Evolutionary conservation across 2,329 filamentous ascomycete genomes (phyloP).

Genomic region (Colletotrichum somersetense): DNA sequence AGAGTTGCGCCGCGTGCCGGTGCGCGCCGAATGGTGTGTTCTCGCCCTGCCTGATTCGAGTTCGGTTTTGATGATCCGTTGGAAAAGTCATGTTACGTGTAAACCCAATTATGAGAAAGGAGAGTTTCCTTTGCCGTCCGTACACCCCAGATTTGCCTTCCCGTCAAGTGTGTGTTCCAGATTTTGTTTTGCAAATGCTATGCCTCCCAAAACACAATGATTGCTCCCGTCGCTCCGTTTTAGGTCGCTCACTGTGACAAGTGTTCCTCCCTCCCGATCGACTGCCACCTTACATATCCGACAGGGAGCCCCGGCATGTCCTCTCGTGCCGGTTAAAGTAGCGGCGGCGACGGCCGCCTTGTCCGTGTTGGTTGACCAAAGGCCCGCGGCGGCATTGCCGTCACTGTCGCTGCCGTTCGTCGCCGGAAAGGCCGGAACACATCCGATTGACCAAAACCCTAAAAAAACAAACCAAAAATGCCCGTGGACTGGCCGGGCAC

Average conservation of each 20-base stretch:
- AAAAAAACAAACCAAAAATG: neutral
- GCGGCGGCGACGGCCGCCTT: neutral
- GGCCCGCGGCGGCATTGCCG: neutral
- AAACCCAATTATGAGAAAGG: neutral
- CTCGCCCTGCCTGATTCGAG: neutral
- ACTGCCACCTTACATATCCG: neutral
- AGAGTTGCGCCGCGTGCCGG: neutral
- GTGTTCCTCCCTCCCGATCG: neutral
- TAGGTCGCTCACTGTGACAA: neutral
- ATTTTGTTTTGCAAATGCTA: constrained; percentile 4
- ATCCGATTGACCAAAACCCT: constrained; percentile 31
- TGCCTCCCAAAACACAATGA: constrained; percentile 3
- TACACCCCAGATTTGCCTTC: neutral
- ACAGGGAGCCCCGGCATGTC: neutral
- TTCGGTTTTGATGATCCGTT: neutral
- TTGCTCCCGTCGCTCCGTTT: neutral
- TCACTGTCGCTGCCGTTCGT: no score
- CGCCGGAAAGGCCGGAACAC: constrained; percentile 12
- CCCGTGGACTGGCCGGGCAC: constrained; percentile 21
- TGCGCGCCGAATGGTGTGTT: neutral
- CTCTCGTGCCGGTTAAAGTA: neutral
- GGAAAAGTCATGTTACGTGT: neutral
- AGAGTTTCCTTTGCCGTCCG: neutral
- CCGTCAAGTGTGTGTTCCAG: neutral
- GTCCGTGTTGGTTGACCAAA: neutral